Base-by-base conservation (phyloP, 164 flowering plant genomes). In the Litsea cubeba region DNA sequence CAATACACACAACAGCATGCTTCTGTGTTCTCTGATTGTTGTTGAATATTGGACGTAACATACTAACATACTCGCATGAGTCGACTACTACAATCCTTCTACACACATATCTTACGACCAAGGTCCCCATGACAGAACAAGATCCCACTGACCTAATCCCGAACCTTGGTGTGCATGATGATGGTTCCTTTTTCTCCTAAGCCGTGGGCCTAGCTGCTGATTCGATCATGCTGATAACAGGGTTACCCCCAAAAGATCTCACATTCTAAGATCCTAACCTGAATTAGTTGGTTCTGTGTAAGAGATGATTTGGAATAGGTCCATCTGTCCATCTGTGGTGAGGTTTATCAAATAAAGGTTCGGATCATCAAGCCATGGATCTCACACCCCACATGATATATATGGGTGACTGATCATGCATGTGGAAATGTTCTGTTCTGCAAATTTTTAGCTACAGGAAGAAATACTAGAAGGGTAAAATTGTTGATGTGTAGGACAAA, bases 151-250 rank as follows among this genome's bases (percentile, higher is more conserved):
- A 83, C 76, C 64, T 85, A 18, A 82, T 88, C 14, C 86, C 90
- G 0, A 86, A 83, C 78, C 79, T 86, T 77, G 82, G 78, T 28
- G 82, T 85, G 18, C 89, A 87, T 77, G 87, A 84, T 77, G 92
- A 83, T 68, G 88, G 84, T 72, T 81, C 91, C 3, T 82, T 85
- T 74, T 79, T 86, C 72, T 83, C 65, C 18, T 81, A 32, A 71
- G 11, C 26, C 60, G 18, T 51, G 57, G 18, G 57, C 57, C 57
- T 15, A 3, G 18, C 57, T 14, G 57, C 18, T 51, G 57, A 51
- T 51, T 17, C 4, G 18, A 51, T 17, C 17, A 17, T 17, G 17
- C 3, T 14, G 57, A 4, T 30, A 17, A 51, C 18, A 17, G 12
- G 57, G 57, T 30, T 30, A 51, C 57, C 57, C 57, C 17, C 18